A percentile compares a stretch with the other conserved stretches of the same genome.
phyloP scores from a whole-genome alignment of 495 filamentous ascomycete species.

The Ascodesmis nigricans region DNA sequence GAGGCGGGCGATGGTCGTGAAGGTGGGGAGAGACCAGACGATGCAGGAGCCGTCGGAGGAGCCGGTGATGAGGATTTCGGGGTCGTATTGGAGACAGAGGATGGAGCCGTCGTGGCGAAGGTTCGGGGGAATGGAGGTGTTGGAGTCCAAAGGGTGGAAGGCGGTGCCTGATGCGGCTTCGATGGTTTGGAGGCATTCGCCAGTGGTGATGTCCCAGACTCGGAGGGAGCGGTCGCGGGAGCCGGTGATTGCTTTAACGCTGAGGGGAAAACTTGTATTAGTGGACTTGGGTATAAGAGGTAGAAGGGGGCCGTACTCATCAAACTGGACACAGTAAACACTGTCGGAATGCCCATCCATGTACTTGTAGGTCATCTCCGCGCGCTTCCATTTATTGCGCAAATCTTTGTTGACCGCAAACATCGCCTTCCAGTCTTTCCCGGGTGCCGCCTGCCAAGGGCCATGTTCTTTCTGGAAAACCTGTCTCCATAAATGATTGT shows the following conservation, averaged over 20 bases:
- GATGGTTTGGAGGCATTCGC: constrained; percentile 60
- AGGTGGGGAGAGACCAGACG: constrained; percentile 64
- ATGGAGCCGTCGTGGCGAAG: constrained; percentile 67
- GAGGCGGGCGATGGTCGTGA: constrained; percentile 56
- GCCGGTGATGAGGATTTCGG: constrained; percentile 77
- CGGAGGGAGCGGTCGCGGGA: constrained; percentile 88
- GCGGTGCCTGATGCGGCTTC: constrained; percentile 31
- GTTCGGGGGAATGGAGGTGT: constrained; percentile 17
- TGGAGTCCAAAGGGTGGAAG: constrained; percentile 1
- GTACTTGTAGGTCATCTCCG: constrained; percentile 60
- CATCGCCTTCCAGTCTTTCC: constrained; percentile 65
- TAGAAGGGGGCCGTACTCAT: constrained; percentile 52
- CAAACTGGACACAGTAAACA: constrained; percentile 94
- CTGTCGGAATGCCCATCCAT: constrained; percentile 82
- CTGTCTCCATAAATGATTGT: constrained; percentile 20
- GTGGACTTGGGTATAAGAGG: too few relatives aligned
- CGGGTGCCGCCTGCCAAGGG: constrained; percentile 22
- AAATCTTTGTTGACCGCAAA: constrained; percentile 53
- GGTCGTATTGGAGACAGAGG: constrained; percentile 83
- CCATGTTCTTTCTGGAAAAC: constrained; percentile 18
- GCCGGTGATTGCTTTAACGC: constrained; percentile 85
- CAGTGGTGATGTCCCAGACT: constrained; percentile 80
- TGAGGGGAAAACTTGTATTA: constrained; percentile 23
- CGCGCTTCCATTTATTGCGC: constrained; percentile 54
- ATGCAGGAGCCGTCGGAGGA: constrained; percentile 86